These are phyloP conservation scores for Beauveria bassiana DNA, from an alignment of 2,329 filamentous ascomycete genomes.

Conservation along the genomic window DNA sequence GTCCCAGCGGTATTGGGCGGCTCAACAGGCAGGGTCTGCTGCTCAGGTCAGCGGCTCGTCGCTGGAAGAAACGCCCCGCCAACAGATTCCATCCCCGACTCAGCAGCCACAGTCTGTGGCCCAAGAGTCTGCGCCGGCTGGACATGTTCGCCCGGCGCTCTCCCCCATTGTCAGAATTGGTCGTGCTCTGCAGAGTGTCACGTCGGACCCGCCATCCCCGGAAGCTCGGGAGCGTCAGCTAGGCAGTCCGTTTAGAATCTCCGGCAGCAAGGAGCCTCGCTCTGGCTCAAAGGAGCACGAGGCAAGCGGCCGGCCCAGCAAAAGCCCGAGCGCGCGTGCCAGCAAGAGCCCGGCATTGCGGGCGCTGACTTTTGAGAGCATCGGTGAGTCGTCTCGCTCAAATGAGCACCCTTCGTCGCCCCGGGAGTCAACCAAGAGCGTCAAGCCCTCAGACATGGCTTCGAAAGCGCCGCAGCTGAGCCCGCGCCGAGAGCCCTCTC, in stretches of 20 bases:
- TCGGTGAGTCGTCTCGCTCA: conserved; percentile 10
- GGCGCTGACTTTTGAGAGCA: conserved; percentile 8
- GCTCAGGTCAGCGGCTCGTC: conserved; percentile 9
- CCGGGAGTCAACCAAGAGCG: neutral
- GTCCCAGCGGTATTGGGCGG: neutral
- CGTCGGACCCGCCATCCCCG: conserved; percentile 51
- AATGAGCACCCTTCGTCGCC: neutral
- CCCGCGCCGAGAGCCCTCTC: neutral
- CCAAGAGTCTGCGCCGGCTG: conserved; percentile 22
- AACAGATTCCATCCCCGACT: conserved; percentile 31
- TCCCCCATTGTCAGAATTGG: conserved; percentile 53
- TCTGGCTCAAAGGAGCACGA: conserved; percentile 22
- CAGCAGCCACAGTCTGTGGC: conserved; percentile 25
- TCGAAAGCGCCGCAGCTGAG: neutral
- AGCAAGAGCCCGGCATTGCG: conserved; percentile 4
- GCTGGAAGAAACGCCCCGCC: conserved; percentile 27
- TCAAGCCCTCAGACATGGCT: neutral
- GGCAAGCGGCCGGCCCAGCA: conserved; percentile 19
- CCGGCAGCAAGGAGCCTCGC: conserved; percentile 28
- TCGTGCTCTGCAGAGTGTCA: conserved; percentile 48
- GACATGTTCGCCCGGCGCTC: conserved; percentile 35
- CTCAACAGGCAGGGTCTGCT: neutral
- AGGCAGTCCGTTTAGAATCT: conserved; percentile 47
- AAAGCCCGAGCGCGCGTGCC: conserved; percentile 22
- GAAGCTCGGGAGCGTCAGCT: conserved; percentile 42